Evolutionary conservation across 345 rosid genomes (phyloP).

Genomic region (Salix arbutifolia): DNA sequence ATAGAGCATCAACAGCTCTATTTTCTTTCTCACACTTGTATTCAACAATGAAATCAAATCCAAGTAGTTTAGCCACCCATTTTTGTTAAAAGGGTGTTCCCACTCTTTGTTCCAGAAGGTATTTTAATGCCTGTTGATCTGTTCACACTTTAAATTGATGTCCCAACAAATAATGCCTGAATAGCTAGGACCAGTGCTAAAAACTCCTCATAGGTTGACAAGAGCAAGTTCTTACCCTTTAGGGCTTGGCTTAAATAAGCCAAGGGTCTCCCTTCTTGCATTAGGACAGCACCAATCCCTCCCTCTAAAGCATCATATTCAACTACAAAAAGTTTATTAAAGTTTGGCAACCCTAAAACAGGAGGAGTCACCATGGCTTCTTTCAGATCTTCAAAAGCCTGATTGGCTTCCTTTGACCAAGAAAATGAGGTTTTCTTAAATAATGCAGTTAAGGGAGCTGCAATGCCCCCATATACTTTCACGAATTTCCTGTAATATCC

Average conservation of each 20-base stretch:
- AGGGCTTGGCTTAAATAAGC: too few relatives aligned
- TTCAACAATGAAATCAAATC: background rate
- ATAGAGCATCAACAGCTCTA: background rate
- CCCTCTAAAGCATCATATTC: too few relatives aligned
- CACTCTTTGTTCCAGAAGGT: background rate
- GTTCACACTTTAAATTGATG: background rate
- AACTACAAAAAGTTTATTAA: background rate
- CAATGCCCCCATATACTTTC: background rate
- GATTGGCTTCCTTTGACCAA: background rate
- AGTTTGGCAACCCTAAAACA: background rate
- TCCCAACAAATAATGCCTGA: background rate
- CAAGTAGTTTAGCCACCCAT: background rate
- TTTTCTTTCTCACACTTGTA: background rate
- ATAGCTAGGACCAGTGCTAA: too few relatives aligned
- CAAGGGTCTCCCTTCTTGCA: too few relatives aligned
- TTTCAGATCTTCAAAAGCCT: background rate
- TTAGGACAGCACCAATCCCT: too few relatives aligned
- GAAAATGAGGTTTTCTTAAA: background rate
- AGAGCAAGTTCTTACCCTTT: background rate
- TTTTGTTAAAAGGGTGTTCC: too few relatives aligned
- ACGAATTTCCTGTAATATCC: background rate
- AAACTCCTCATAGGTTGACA: too few relatives aligned
- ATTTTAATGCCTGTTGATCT: background rate
- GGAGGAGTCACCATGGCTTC: background rate
- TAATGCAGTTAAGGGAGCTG: background rate